Evolutionary conservation across 1,284 basidiomycete genomes (phyloP).

Genomic region (Amylostereum areolatum): DNA sequence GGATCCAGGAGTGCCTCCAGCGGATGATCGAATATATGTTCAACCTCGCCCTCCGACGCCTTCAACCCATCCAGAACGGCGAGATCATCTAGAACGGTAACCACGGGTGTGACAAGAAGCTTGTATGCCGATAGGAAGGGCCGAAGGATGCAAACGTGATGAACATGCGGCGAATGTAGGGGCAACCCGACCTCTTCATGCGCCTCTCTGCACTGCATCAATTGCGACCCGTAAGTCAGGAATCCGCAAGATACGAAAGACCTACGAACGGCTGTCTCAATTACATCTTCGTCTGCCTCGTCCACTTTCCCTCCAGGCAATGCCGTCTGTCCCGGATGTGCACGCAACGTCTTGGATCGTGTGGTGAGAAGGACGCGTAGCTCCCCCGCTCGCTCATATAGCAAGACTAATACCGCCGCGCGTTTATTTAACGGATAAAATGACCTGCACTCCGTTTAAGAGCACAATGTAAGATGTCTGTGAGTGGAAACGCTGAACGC

Average conservation of each 20-base stretch:
- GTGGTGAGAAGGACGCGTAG: conserved; percentile 81
- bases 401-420: conserved; percentile 73
- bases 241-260: neutral
- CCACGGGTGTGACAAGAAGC: conserved; percentile 65
- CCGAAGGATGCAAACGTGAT: conserved; percentile 60
- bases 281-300: conserved; percentile 51
- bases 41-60: conserved; percentile 66
- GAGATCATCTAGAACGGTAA: conserved; percentile 59
- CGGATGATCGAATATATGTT: conserved; percentile 74
- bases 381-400: conserved; percentile 62
- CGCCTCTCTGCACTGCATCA: conserved; percentile 67
- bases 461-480: too few species aligned
- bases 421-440: conserved; percentile 39
- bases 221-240: conserved; percentile 3
- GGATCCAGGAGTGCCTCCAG: conserved; percentile 68
- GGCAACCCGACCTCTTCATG: conserved; percentile 77
- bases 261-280: conserved; percentile 66
- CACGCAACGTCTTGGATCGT: conserved; percentile 69
- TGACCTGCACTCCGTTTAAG: conserved; percentile 29
- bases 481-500: neutral
- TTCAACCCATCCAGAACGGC: conserved; percentile 45
- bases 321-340: conserved; percentile 77
- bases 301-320: conserved; percentile 83
- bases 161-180: conserved; percentile 45
- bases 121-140: conserved; percentile 66